phyloP scores from a whole-genome alignment of 1,284 basidiomycete species.

The Caloboletus firmus region DNA sequence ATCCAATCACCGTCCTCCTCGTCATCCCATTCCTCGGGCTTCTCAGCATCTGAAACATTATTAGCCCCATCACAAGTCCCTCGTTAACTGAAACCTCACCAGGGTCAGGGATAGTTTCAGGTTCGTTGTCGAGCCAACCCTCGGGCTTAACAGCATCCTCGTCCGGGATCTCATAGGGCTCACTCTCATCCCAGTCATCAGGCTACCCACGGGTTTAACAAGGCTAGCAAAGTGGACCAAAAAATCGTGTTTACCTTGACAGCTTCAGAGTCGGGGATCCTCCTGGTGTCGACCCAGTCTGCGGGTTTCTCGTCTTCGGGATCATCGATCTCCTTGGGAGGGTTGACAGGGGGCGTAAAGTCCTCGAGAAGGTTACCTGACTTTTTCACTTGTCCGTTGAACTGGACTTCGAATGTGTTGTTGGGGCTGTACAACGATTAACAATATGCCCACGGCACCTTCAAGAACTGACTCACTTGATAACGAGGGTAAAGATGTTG shows the following conservation, averaged over 20 bases:
- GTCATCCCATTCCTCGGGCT: constrained; percentile 99
- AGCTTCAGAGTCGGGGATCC: constrained; percentile 84
- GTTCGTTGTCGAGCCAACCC: constrained; percentile 94
- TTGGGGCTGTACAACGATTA: constrained; percentile 63
- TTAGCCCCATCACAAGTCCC: constrained; percentile 8
- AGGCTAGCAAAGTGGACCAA: not conserved
- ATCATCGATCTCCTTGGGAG: constrained; percentile 90
- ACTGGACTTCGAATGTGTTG: constrained; percentile 90
- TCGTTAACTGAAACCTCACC: constrained; percentile 41
- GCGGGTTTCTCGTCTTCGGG: constrained; percentile 87
- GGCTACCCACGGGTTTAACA: constrained; percentile 48
- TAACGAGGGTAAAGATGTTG: constrained; percentile 89
- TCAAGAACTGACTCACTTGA: constrained; percentile 63
- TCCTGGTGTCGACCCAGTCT: constrained; percentile 91
- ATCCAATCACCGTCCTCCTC: constrained; percentile 99
- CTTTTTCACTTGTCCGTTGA: constrained; percentile 85
- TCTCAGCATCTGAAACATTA: constrained; percentile 67
- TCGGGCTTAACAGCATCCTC: constrained; percentile 87
- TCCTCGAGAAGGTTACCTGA: constrained; percentile 89
- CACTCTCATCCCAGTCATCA: constrained; percentile 95
- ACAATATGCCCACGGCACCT: not conserved
- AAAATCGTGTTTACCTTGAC: constrained; percentile 57
- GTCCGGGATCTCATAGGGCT: constrained; percentile 88
- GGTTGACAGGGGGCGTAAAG: constrained; percentile 96
- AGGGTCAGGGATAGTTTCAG: constrained; percentile 83